phyloP scores from a whole-genome alignment of 1,284 basidiomycete species.

The Chondrostereum purpureum region DNA sequence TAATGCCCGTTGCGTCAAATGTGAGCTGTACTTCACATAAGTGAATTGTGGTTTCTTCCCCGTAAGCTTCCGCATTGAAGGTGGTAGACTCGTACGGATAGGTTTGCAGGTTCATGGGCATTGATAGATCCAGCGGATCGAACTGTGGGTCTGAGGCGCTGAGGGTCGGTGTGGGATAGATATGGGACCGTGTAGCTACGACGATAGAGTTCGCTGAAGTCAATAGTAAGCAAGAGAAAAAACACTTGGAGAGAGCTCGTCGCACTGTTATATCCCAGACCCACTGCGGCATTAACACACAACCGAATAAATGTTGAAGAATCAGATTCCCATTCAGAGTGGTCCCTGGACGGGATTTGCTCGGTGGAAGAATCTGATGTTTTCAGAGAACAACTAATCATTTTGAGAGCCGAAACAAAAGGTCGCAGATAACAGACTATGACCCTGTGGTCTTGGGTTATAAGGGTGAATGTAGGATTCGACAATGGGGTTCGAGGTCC shows the following conservation, averaged over 20 bases:
- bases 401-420: conserved; percentile 32
- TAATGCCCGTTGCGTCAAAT: conserved; percentile 35
- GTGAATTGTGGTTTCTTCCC: conserved; percentile 56
- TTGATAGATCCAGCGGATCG: conserved; percentile 38
- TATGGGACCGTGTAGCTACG: conserved; percentile 56
- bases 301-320: conserved; percentile 37
- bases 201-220: conserved; percentile 50
- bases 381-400: conserved; percentile 42
- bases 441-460: conserved; percentile 50
- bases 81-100: conserved; percentile 25
- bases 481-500: conserved; percentile 48
- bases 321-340: conserved; percentile 24
- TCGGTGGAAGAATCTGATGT: conserved; percentile 29
- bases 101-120: conserved; percentile 32
- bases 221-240: background rate
- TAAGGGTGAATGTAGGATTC: conserved; percentile 43
- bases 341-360: conserved; percentile 18
- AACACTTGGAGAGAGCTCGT: background rate
- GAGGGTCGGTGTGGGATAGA: conserved; percentile 28
- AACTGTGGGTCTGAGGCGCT: conserved; percentile 21
- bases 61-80: conserved; percentile 46
- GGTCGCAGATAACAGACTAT: conserved; percentile 43
- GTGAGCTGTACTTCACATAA: conserved; percentile 53
- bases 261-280: conserved; percentile 57
- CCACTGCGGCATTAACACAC: conserved; percentile 58